phyloP scores from a whole-genome alignment of 2,329 filamentous ascomycete genomes.

The Ramichloridium luteum region DNA sequence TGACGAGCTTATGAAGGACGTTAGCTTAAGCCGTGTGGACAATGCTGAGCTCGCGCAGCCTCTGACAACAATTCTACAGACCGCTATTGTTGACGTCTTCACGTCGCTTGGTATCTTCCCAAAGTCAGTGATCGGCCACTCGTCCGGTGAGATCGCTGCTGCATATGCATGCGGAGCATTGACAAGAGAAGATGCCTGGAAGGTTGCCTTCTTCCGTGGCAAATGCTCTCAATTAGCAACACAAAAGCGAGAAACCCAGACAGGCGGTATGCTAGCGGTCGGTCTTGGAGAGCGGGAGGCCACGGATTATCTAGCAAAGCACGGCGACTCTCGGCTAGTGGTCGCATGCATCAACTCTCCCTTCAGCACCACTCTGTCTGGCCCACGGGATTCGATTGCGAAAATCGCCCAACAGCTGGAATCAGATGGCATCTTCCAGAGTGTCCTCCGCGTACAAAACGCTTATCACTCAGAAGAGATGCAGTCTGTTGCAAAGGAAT shows the following conservation, averaged over 20 bases:
- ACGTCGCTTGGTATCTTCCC: conserved; percentile 13
- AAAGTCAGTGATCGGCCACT: conserved; percentile 21
- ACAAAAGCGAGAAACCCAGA: background rate
- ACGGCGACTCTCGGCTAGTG: conserved; percentile 12
- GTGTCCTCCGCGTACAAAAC: background rate
- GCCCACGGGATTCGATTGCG: conserved; percentile 19
- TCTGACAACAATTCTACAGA: conserved; percentile 9
- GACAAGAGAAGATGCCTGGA: conserved; percentile 9
- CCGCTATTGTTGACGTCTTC: conserved; percentile 9
- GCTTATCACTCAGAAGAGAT: too few species aligned
- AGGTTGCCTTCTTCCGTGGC: conserved; percentile 12
- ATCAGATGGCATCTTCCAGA: conserved; percentile 24
- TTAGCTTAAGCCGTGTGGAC: background rate
- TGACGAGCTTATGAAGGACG: conserved; percentile 1
- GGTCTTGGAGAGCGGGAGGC: conserved; percentile 18
- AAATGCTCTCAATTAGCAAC: background rate
- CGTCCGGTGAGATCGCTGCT: conserved; percentile 23
- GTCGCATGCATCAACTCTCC: conserved; percentile 32
- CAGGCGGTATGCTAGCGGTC: conserved; percentile 25
- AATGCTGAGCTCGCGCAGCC: conserved; percentile 5
- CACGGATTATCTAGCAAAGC: conserved; percentile 8
- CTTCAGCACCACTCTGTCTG: conserved; percentile 32
- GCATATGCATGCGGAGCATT: conserved; percentile 20
- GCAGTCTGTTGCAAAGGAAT: background rate
- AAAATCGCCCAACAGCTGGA: conserved; percentile 20